phyloP scores from a whole-genome alignment of 345 rosid genomes.

The Dimocarpus longan region DNA sequence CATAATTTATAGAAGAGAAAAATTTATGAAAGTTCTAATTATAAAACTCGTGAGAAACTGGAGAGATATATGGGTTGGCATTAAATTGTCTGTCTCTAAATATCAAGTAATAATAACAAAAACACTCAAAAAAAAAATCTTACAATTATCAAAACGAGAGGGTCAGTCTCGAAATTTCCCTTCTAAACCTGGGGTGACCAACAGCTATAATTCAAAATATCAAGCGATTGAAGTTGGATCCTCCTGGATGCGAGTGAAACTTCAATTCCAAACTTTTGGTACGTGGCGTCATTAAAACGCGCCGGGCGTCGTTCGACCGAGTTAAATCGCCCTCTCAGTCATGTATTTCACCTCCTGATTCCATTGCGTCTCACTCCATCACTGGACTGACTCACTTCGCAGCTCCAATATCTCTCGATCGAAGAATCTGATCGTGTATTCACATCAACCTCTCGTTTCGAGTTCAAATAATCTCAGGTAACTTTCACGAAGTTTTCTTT shows the following conservation, averaged over 20 bases:
- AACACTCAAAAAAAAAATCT: no score
- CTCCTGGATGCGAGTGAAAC: background rate
- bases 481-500: background rate
- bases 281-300: slow-evolving; percentile 30
- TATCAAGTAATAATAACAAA: no score
- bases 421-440: slow-evolving; percentile 24
- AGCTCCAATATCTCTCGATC: background rate
- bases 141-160: background rate
- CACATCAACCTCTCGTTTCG: background rate
- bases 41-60: no score
- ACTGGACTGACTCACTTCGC: background rate
- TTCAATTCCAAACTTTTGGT: slow-evolving; percentile 22
- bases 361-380: background rate
- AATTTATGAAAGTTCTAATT: no score
- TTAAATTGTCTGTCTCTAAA: no score
- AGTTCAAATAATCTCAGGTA: background rate
- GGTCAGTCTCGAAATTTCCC: slow-evolving; percentile 8
- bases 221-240: background rate
- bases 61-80: no score
- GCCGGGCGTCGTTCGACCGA: slow-evolving; percentile 31
- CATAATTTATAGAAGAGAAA: no score
- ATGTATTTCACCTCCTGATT: slow-evolving; percentile 9
- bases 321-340: slow-evolving; percentile 38
- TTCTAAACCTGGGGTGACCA: slow-evolving; percentile 3
- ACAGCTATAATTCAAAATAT: slow-evolving; percentile 10